Conservation (phyloP, 176 grass and related monocot species). For the Avena sativa region DNA sequence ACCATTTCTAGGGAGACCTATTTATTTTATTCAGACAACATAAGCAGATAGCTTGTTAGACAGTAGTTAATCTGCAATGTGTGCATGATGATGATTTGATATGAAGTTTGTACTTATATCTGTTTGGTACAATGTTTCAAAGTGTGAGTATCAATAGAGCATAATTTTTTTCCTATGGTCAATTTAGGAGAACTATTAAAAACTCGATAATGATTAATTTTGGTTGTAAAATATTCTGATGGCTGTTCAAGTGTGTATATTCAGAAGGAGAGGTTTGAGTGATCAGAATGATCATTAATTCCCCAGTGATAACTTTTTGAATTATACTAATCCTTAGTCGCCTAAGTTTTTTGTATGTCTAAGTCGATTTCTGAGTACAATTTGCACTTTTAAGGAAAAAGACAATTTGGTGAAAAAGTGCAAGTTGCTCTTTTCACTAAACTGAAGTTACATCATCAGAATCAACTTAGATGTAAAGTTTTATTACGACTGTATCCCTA, state of each 20-base stretch:
- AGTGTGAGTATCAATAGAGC: conserved; percentile 41
- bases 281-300: neutral
- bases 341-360: neutral
- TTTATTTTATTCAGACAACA: conserved; percentile 23
- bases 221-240: neutral
- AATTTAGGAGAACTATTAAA: conserved; percentile 1
- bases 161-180: conserved; percentile 23
- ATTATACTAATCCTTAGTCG: neutral
- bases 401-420: neutral
- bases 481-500: too few species aligned
- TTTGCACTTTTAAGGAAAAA: neutral
- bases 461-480: neutral
- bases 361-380: neutral
- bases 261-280: conserved; percentile 35
- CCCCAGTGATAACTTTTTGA: neutral
- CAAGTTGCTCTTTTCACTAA: neutral
- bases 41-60: conserved; percentile 36
- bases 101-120: conserved; percentile 5
- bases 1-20: conserved; percentile 39
- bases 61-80: conserved; percentile 17
- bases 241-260: conserved; percentile 17
- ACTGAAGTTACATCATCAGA: neutral
- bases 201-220: conserved; percentile 34
- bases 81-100: conserved; percentile 15
- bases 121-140: conserved; percentile 33